These are phyloP conservation scores for Trichophyton benhamiae DNA, from an alignment of 2,329 filamentous ascomycete genomes.

Conservation along the genomic window DNA sequence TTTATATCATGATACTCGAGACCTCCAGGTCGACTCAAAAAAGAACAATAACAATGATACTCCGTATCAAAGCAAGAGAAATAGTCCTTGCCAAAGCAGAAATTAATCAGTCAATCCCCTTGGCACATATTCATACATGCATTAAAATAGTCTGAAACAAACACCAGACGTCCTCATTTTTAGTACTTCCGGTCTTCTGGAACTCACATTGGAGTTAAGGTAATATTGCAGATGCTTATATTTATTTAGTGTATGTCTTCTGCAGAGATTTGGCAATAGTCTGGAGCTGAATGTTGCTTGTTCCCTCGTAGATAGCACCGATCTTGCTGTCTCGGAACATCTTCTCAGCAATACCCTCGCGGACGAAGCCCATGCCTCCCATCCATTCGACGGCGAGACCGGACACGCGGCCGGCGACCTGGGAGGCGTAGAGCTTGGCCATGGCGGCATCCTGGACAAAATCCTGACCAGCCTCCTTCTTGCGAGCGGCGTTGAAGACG, in stretches of 20 bases:
- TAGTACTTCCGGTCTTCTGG: not conserved
- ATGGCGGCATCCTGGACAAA: conserved; percentile 95
- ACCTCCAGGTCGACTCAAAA: not conserved
- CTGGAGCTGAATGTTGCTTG: conserved; percentile 54
- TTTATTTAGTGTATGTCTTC: conserved; percentile 52
- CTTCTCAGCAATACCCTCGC: conserved; percentile 95
- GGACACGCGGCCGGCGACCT: conserved; percentile 79
- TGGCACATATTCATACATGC: conserved; percentile 5
- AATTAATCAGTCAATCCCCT: not conserved
- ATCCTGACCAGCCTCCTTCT: conserved; percentile 94
- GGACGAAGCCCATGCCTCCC: conserved; percentile 97
- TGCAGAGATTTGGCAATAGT: conserved; percentile 61
- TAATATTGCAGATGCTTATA: not conserved
- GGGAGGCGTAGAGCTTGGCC: conserved; percentile 90
- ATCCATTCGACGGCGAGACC: conserved; percentile 94
- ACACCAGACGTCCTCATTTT: conserved; percentile 4
- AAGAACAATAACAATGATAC: not conserved
- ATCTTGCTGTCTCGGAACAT: conserved; percentile 98
- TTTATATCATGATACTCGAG: not conserved
- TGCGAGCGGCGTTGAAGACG: conserved; percentile 89
- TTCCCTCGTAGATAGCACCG: conserved; percentile 89
- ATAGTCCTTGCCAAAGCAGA: not conserved
- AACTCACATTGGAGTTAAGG: not conserved
- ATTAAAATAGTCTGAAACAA: conserved; percentile 1
- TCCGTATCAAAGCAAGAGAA: not conserved